Conservation (phyloP, 345 rosid genomes). For the Syzygium jambos region DNA sequence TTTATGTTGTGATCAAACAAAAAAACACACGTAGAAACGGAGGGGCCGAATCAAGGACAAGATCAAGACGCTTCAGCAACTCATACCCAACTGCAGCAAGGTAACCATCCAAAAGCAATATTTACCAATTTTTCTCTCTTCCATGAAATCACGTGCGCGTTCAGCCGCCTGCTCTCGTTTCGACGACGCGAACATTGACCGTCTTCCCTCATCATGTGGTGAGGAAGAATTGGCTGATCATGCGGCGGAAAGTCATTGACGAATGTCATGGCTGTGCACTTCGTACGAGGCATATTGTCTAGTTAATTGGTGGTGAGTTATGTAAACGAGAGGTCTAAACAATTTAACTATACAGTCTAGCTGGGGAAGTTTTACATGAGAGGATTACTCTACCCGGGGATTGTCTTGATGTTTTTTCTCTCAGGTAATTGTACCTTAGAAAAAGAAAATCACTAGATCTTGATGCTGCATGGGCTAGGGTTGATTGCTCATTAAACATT, state of each 20-base stretch:
- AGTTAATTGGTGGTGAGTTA: neutral
- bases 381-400: neutral
- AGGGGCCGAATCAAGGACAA: slow-evolving; percentile 9
- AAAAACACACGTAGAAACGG: slow-evolving; percentile 1
- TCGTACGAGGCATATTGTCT: neutral
- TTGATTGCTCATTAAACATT: neutral
- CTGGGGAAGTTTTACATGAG: neutral
- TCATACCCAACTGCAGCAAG: slow-evolving; percentile 14
- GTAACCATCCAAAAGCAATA: neutral
- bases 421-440: neutral
- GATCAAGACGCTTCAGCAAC: slow-evolving; percentile 10
- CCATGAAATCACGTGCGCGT: neutral
- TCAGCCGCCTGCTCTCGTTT: neutral
- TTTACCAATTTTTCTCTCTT: neutral
- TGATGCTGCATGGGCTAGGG: neutral
- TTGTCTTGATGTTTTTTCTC: neutral
- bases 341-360: neutral
- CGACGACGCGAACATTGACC: neutral
- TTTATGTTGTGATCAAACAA: neutral
- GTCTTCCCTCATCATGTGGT: neutral
- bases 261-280: neutral
- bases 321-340: neutral
- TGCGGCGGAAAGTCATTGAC: neutral
- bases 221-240: neutral
- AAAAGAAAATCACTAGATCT: neutral